These are phyloP conservation scores for Blastocystis sp. DNA, from an alignment of 352 stramenopile species.

Conservation along the genomic window DNA sequence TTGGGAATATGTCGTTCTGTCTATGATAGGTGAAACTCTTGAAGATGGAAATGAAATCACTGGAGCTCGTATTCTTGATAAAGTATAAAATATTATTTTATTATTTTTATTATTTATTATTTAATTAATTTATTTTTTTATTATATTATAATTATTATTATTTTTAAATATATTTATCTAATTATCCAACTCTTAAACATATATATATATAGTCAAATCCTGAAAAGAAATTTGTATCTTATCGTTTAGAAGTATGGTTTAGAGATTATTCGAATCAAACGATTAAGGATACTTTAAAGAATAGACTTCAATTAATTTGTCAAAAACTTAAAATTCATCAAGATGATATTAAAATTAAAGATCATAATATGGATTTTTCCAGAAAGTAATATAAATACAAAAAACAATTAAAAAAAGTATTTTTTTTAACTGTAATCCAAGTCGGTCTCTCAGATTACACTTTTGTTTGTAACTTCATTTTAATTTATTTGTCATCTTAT, in stretches of 20 bases:
- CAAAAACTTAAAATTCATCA: constrained; percentile 6
- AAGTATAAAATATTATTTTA: too few species aligned
- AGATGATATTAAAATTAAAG: constrained; percentile 1
- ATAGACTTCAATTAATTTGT: constrained; percentile 5
- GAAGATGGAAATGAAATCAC: constrained; percentile 63
- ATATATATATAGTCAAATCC: constrained; percentile 25
- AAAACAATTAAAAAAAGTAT: too few species aligned
- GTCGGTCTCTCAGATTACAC: too few species aligned
- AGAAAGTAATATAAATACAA: too few species aligned
- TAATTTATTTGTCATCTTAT: too few species aligned
- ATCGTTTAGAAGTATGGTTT: constrained; percentile 43
- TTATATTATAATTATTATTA: too few species aligned
- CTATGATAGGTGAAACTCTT: constrained; percentile 64
- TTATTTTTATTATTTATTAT: too few species aligned
- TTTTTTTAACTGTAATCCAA: too few species aligned
- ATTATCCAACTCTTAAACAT: background rate
- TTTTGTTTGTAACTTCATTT: too few species aligned
- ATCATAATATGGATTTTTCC: too few species aligned
- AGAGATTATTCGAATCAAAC: constrained; percentile 35
- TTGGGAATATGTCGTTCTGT: constrained; percentile 66
- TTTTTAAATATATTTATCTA: too few species aligned
- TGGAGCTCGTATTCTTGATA: constrained; percentile 67
- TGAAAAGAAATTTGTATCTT: constrained; percentile 28
- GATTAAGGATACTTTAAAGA: constrained; percentile 34
- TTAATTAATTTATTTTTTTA: too few species aligned